phyloP scores from a whole-genome alignment of 257 asterid species.

The Gentiana macrophylla region DNA sequence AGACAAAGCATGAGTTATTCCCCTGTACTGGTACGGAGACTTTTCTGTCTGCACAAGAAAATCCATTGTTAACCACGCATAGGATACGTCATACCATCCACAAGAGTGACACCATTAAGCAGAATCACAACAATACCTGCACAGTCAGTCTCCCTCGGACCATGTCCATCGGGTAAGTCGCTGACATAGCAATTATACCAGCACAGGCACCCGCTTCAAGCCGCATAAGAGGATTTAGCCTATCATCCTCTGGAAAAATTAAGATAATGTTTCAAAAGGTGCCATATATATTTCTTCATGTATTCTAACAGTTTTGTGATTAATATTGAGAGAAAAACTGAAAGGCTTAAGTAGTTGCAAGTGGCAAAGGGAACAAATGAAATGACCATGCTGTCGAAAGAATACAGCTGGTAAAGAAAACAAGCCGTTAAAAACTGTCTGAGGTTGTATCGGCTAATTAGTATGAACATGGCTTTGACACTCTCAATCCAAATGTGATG shows the following conservation, averaged over 20 bases:
- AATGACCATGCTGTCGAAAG: no score
- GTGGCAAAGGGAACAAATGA: no score
- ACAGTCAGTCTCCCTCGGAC: constrained; percentile 93
- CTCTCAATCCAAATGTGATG: no score
- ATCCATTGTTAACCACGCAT: neutral
- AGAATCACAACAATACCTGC: constrained; percentile 38
- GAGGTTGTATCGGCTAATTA: no score
- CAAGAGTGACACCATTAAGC: neutral
- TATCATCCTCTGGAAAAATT: constrained; percentile 55
- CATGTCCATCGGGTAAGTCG: constrained; percentile 98
- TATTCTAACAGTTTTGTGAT: no score
- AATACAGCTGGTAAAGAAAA: no score
- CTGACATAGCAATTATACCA: constrained; percentile 97
- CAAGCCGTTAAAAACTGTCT: no score
- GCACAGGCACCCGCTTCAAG: constrained; percentile 99
- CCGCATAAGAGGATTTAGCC: constrained; percentile 75
- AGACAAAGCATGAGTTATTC: constrained; percentile 78
- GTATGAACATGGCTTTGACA: no score
- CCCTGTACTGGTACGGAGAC: constrained; percentile 83
- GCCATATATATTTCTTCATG: no score
- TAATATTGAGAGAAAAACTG: neutral
- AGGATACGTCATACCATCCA: neutral
- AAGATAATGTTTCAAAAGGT: neutral
- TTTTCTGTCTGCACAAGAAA: constrained; percentile 50
- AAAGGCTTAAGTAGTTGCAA: neutral